Evolutionary conservation across 2,329 filamentous ascomycete species (phyloP), one percentile per base, ranked within the genome.

Genomic region (Penicillium sp.): DNA sequence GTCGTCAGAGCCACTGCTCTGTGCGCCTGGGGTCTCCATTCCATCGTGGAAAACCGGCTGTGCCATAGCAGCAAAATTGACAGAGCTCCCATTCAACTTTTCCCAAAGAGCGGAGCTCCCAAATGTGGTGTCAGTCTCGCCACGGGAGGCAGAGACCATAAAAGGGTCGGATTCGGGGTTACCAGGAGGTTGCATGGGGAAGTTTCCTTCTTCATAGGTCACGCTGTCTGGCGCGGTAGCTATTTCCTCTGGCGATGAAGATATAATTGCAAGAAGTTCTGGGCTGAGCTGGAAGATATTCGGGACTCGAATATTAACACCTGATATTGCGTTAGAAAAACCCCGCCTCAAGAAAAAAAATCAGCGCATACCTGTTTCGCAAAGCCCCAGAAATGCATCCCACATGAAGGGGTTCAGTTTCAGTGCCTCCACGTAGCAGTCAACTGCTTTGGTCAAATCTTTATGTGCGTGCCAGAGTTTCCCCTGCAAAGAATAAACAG

Each of bases 351-450:
- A 29, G 49, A 45, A 43, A 21, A 43, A 35, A 21, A 38, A 29
- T 13, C 21, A 41, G 46, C 47, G 64, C 74, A 67, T 73, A 78
- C 85, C 86, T 43, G 85, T 90, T 70, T 97, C 92, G 72, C 93
- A 96, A 8, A 99, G 82, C 17, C 86, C 89, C 23, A 88, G 87
- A 69, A 97, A 97, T 0, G 93, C 93, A 80, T 99, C 94, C 94
- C 94, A 99, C 85, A 96, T 94, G 75, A 97, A 93, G 1, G 94
- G 93, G 69, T 97, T 99, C 54, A 87, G 75, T 76, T 93, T 95
- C 67, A 99, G 79, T 6, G 93, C 86, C 59, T 95, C 91, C 65
- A 96, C 91, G 71, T 94, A 97, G 73, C 86, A 91, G 64, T 89
- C 85, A 17, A 93, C 86, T 8, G 94, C 93, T 74, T 90, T 92